A percentile compares a stretch with the other conserved stretches of the same genome.
Conservation (phyloP, 495 filamentous ascomycete species). For the Aspergillus sclerotiicarbonarius region DNA sequence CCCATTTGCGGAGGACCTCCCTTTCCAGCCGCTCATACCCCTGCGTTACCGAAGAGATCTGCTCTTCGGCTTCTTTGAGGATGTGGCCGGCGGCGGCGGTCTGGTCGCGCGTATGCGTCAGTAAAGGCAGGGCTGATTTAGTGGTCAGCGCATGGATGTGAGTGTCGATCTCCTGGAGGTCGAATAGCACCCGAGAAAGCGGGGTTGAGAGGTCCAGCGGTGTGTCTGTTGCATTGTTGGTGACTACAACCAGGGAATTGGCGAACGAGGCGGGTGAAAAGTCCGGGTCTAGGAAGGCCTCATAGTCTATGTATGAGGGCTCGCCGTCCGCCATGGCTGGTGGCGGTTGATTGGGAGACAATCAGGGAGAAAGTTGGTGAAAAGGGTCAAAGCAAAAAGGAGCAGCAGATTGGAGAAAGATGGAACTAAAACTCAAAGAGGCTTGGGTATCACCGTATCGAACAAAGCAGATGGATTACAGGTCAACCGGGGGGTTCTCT, state of each 20-base stretch:
- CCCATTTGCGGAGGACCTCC: slow-evolving; percentile 79
- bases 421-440: neutral
- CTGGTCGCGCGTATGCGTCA: slow-evolving; percentile 72
- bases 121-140: slow-evolving; percentile 76
- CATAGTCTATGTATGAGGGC: slow-evolving; percentile 94
- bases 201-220: slow-evolving; percentile 92
- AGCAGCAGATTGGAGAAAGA: neutral
- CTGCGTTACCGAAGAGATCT: slow-evolving; percentile 74
- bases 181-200: slow-evolving; percentile 90
- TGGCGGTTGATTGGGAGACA: neutral
- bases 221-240: slow-evolving; percentile 88
- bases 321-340: slow-evolving; percentile 39
- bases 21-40: slow-evolving; percentile 79
- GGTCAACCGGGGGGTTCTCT: neutral
- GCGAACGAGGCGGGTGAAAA: slow-evolving; percentile 83
- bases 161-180: slow-evolving; percentile 94
- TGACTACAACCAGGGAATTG: slow-evolving; percentile 80
- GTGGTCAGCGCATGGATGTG: slow-evolving; percentile 90
- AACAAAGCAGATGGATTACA: slow-evolving; percentile 7
- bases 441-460: slow-evolving; percentile 11
- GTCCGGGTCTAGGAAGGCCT: slow-evolving; percentile 78
- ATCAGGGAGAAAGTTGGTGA: neutral
- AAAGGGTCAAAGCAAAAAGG: neutral
- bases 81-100: slow-evolving; percentile 66
- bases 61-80: slow-evolving; percentile 67